Evolutionary conservation across 2,329 filamentous ascomycete species (phyloP).

Genomic region (Clarireedia homoeocarpa): DNA sequence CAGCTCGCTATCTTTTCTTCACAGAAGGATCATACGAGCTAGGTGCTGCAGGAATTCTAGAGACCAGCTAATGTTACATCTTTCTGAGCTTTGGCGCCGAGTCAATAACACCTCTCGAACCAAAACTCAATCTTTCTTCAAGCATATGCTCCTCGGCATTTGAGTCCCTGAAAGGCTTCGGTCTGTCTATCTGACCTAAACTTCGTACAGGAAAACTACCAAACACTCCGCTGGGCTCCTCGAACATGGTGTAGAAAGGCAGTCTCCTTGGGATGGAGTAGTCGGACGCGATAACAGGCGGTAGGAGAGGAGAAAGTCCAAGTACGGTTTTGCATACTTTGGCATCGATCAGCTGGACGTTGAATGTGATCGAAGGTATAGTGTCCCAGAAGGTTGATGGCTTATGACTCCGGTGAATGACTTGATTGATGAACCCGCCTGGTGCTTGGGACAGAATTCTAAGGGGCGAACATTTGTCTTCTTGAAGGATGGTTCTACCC

Average conservation of each 20-base stretch:
- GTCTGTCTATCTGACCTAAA: neutral
- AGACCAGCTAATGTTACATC: too few relatives aligned
- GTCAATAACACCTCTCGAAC: too few relatives aligned
- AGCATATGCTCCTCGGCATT: too few relatives aligned
- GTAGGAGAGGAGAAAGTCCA: neutral
- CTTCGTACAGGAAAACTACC: slow-evolving; percentile 1
- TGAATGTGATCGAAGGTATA: neutral
- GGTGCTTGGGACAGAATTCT: neutral
- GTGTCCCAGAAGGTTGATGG: neutral
- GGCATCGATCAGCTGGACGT: slow-evolving; percentile 2
- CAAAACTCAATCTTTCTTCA: too few relatives aligned
- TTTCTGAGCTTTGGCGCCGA: too few relatives aligned
- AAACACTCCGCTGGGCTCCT: neutral
- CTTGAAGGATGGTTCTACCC: neutral
- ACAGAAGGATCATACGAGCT: too few relatives aligned
- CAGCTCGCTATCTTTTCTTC: too few relatives aligned
- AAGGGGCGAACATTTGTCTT: neutral
- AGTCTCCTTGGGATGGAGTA: neutral
- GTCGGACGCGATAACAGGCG: neutral
- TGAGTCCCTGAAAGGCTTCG: neutral
- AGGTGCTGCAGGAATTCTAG: too few relatives aligned
- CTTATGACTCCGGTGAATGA: neutral
- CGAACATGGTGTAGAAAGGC: neutral
- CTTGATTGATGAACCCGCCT: neutral
- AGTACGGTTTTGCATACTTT: neutral